A percentile compares a stretch with the other conserved stretches of the same genome.
Evolutionary conservation across 345 rosid genomes (phyloP).

Genomic region (Cardamine occulta): DNA sequence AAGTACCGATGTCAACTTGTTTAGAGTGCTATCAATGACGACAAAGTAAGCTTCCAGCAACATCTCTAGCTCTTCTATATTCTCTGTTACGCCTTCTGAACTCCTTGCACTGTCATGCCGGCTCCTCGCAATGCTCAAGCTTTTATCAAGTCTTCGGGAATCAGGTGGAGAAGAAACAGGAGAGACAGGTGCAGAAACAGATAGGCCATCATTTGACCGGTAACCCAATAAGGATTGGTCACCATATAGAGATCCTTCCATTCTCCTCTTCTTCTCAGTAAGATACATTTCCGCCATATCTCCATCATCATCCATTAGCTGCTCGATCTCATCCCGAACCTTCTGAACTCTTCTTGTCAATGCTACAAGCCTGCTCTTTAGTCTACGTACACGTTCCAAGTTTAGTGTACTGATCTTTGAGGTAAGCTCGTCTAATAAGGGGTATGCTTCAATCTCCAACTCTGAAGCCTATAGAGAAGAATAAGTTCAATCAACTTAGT

Average conservation of each 20-base stretch:
- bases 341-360: constrained; percentile 95
- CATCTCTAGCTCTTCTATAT: constrained; percentile 96
- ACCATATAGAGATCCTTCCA: constrained; percentile 78
- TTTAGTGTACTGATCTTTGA: constrained; percentile 97
- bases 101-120: constrained; percentile 92
- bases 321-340: constrained; percentile 99
- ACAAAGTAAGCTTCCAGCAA: constrained; percentile 99
- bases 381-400: constrained; percentile 90
- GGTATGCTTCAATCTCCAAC: constrained; percentile 98
- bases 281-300: constrained; percentile 99
- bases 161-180: constrained; percentile 93
- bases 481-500: constrained; percentile 33
- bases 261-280: constrained; percentile 88
- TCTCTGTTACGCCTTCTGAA: constrained; percentile 70
- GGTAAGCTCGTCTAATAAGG: constrained; percentile 90
- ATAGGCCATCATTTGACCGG: constrained; percentile 74
- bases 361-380: constrained; percentile 97
- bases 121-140: constrained; percentile 89
- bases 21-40: constrained; percentile 90
- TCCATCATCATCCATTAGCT: constrained; percentile 99
- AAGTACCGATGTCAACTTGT: constrained; percentile 92
- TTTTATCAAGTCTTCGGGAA: constrained; percentile 77
- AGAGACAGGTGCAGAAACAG: constrained; percentile 92
- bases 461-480: constrained; percentile 80
- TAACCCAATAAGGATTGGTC: constrained; percentile 78